These are phyloP conservation scores for Albizia julibrissin DNA, from an alignment of 306 rosid genomes.

Conservation along the genomic window DNA sequence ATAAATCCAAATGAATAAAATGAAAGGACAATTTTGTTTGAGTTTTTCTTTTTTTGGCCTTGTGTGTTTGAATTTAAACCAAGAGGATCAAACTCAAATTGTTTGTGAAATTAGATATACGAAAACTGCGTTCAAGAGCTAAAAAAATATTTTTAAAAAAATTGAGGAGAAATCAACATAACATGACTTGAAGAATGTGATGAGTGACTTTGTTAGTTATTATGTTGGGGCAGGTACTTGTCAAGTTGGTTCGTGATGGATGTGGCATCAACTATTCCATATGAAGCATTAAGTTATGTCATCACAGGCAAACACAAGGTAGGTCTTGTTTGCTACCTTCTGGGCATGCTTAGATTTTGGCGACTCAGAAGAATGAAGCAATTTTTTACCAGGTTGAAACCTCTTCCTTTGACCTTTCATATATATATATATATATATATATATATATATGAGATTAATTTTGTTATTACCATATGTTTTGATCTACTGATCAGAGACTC, in stretches of 20 bases:
- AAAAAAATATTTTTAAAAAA: background rate
- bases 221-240: conserved; percentile 60
- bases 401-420: background rate
- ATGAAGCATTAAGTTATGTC: conserved; percentile 51
- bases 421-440: no score
- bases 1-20: background rate
- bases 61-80: background rate
- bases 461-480: background rate
- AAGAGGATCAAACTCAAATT: background rate
- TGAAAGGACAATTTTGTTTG: background rate
- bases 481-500: background rate
- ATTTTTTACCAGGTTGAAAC: conserved; percentile 71
- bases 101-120: background rate
- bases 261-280: conserved; percentile 85
- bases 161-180: background rate
- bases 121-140: background rate
- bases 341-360: conserved; percentile 90
- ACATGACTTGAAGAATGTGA: background rate
- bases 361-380: conserved; percentile 77
- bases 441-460: background rate
- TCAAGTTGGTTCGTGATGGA: conserved; percentile 95
- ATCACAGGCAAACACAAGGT: conserved; percentile 58
- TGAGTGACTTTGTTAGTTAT: conserved; percentile 15
- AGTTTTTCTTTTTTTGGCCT: background rate
- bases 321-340: conserved; percentile 55